These are phyloP conservation scores for Dryadomyces quercivorus DNA, from an alignment of 2,329 filamentous ascomycete species.

Conservation along the genomic window DNA sequence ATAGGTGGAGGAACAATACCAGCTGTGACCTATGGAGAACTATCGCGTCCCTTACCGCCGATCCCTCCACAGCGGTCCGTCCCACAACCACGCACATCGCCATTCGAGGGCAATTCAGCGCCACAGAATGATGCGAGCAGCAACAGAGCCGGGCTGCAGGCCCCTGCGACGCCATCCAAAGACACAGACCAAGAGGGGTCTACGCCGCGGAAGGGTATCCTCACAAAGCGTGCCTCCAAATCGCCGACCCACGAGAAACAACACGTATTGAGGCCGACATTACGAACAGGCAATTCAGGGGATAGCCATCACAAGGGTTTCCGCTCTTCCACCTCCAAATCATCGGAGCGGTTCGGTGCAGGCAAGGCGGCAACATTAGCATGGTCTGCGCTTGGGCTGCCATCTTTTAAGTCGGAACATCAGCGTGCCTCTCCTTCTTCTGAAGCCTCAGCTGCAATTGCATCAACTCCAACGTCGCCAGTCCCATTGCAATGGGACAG, in stretches of 20 bases:
- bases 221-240: slow-evolving; percentile 17
- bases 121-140: slow-evolving; percentile 18
- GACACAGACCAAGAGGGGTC: background rate
- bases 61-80: slow-evolving; percentile 34
- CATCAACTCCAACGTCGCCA: slow-evolving; percentile 8
- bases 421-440: background rate
- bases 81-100: slow-evolving; percentile 32
- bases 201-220: background rate
- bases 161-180: background rate
- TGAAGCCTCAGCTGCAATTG: background rate
- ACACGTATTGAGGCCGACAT: slow-evolving; percentile 48
- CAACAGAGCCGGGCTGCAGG: background rate
- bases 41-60: slow-evolving; percentile 52
- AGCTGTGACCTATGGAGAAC: slow-evolving; percentile 64
- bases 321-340: slow-evolving; percentile 28
- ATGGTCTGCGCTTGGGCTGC: slow-evolving; percentile 37
- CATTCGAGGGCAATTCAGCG: slow-evolving; percentile 32
- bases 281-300: slow-evolving; percentile 35
- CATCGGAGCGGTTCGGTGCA: slow-evolving; percentile 37
- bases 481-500: slow-evolving; percentile 38
- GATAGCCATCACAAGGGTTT: slow-evolving; percentile 28
- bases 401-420: slow-evolving; percentile 6
- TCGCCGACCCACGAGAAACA: slow-evolving; percentile 45
- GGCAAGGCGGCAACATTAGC: slow-evolving; percentile 54
- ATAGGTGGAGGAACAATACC: slow-evolving; percentile 76